These are phyloP conservation scores for Curvularia lunata DNA, from an alignment of 2,329 filamentous ascomycete species.

Conservation along the genomic window DNA sequence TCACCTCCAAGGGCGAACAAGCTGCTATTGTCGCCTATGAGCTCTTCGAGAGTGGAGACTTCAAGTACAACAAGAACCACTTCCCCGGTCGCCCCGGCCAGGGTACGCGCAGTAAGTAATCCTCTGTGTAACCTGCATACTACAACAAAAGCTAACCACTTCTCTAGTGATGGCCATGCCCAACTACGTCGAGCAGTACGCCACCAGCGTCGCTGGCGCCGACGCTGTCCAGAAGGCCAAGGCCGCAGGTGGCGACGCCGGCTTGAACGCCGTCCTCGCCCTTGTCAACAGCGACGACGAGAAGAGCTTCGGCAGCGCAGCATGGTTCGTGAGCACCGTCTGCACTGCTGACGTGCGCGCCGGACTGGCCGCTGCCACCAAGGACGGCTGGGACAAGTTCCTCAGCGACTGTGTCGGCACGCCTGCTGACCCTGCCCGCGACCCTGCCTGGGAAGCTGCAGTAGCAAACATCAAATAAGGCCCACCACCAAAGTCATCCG, in stretches of 20 bases:
- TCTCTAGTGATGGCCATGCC: slow-evolving; percentile 64
- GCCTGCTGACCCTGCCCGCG: slow-evolving; percentile 54
- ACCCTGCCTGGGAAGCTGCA: slow-evolving; percentile 59
- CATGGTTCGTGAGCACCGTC: slow-evolving; percentile 66
- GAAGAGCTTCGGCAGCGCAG: slow-evolving; percentile 63
- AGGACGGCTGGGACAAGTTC: slow-evolving; percentile 61
- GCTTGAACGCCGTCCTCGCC: slow-evolving; percentile 54
- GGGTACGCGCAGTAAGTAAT: slow-evolving; percentile 59
- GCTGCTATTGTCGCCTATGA: slow-evolving; percentile 74
- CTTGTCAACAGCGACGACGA: slow-evolving; percentile 57
- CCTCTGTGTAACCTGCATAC: too few relatives aligned
- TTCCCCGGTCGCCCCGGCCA: slow-evolving; percentile 66
- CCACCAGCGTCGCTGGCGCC: slow-evolving; percentile 52
- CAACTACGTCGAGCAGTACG: slow-evolving; percentile 63
- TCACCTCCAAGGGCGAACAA: slow-evolving; percentile 64
- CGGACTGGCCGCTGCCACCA: slow-evolving; percentile 55
- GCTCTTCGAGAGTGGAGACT: slow-evolving; percentile 72
- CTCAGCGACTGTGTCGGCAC: slow-evolving; percentile 62
- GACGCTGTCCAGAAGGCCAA: slow-evolving; percentile 41
- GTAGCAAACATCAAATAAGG: slow-evolving; percentile 22
- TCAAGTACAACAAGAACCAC: slow-evolving; percentile 74
- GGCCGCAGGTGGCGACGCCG: slow-evolving; percentile 44
- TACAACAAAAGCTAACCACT: background rate
- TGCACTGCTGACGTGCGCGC: slow-evolving; percentile 56
- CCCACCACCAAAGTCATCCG: slow-evolving; percentile 11